Evolutionary conservation across 805 yeast species (phyloP).

Genomic region (Debaryomyces maramus): DNA sequence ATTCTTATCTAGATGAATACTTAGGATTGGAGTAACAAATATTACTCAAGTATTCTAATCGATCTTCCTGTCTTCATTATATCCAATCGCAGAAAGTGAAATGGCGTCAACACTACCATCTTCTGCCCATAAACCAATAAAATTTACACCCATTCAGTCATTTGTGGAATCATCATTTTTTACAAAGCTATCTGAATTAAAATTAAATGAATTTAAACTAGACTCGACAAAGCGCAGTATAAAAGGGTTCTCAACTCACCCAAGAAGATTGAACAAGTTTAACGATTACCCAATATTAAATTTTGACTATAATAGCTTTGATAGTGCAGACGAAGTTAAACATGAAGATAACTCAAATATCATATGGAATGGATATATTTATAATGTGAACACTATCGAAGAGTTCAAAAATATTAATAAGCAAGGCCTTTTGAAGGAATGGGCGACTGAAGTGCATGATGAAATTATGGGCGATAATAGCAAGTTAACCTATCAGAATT

Average conservation of each 20-base stretch:
- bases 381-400: slow-evolving; percentile 80
- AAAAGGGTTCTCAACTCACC: slow-evolving; percentile 43
- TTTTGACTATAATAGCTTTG: slow-evolving; percentile 35
- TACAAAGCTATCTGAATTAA: slow-evolving; percentile 66
- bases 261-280: slow-evolving; percentile 33
- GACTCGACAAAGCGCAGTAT: slow-evolving; percentile 48
- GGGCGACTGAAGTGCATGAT: slow-evolving; percentile 29
- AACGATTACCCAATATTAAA: slow-evolving; percentile 35
- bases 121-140: slow-evolving; percentile 13
- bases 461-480: slow-evolving; percentile 33
- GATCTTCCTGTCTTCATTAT: no score
- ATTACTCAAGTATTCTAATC: no score
- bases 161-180: slow-evolving; percentile 88
- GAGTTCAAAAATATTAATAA: slow-evolving; percentile 77
- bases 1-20: no score
- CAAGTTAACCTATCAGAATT: slow-evolving; percentile 23
- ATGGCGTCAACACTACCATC: neutral
- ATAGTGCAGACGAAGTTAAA: slow-evolving; percentile 1
- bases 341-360: slow-evolving; percentile 13
- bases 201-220: slow-evolving; percentile 71
- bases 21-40: no score
- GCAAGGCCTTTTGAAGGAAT: slow-evolving; percentile 47
- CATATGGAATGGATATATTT: slow-evolving; percentile 32
- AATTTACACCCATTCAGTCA: slow-evolving; percentile 58
- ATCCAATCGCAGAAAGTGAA: no score